phyloP scores from a whole-genome alignment of 2,329 filamentous ascomycete genomes.

The Penicillium digitatum region DNA sequence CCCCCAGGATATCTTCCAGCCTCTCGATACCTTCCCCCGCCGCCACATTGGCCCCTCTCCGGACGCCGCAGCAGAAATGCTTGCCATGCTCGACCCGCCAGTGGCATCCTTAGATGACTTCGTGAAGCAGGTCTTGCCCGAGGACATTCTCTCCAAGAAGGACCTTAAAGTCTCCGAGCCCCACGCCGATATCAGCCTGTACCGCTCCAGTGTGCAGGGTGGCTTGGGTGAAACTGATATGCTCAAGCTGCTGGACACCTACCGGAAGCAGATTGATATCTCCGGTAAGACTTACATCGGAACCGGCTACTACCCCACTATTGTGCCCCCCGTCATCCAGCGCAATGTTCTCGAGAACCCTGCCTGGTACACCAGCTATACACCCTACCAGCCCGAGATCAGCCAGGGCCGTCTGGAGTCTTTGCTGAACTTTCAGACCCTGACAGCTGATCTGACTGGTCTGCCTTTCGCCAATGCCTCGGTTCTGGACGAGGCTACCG shows the following conservation, averaged over 20 bases:
- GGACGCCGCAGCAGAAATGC: slow-evolving; percentile 69
- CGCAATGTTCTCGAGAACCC: slow-evolving; percentile 89
- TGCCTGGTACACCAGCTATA: slow-evolving; percentile 97
- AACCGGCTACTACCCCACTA: slow-evolving; percentile 81
- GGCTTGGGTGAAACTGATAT: slow-evolving; percentile 47
- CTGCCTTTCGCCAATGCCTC: slow-evolving; percentile 88
- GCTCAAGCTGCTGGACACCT: slow-evolving; percentile 40
- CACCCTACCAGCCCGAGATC: slow-evolving; percentile 95
- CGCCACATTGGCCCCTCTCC: slow-evolving; percentile 84
- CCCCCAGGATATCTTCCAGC: slow-evolving; percentile 42
- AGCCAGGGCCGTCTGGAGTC: slow-evolving; percentile 92
- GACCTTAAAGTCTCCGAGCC: slow-evolving; percentile 56
- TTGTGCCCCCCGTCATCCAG: slow-evolving; percentile 84
- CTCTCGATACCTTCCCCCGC: slow-evolving; percentile 63
- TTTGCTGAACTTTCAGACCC: slow-evolving; percentile 90
- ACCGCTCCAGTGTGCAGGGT: slow-evolving; percentile 38
- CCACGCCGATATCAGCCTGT: slow-evolving; percentile 41
- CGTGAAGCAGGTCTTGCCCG: slow-evolving; percentile 75
- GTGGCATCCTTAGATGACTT: slow-evolving; percentile 74
- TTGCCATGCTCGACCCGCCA: slow-evolving; percentile 71
- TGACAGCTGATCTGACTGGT: slow-evolving; percentile 82
- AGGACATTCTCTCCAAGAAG: slow-evolving; percentile 68
- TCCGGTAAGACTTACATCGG: slow-evolving; percentile 69
- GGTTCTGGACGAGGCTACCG: slow-evolving; percentile 84
- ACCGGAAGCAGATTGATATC: slow-evolving; percentile 56